Percentiles rank a stretch among this genome's conserved stretches.
These are phyloP conservation scores for Helotiales sp. DNA, from an alignment of 2,329 filamentous ascomycete species.

Conservation along the genomic window DNA sequence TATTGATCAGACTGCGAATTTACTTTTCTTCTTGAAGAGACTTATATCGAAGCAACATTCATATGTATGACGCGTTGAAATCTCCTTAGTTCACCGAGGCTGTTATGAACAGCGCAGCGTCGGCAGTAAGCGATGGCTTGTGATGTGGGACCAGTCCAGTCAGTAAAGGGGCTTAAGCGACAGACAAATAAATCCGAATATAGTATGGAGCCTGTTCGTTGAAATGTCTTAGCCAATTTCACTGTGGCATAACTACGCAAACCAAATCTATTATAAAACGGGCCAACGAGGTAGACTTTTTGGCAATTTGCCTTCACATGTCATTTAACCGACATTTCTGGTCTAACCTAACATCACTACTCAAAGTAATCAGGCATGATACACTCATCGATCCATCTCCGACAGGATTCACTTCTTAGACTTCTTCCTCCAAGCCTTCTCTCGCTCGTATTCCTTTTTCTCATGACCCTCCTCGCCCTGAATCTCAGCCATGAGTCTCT, in stretches of 20 bases:
- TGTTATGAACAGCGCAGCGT: background rate
- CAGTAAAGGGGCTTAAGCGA: background rate
- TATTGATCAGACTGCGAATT: too few relatives aligned
- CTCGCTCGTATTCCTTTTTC: constrained; percentile 85
- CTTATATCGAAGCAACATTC: background rate
- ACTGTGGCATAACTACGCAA: too few relatives aligned
- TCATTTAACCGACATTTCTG: too few relatives aligned
- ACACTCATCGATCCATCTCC: background rate
- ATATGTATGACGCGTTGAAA: constrained; percentile 27
- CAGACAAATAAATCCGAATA: too few relatives aligned
- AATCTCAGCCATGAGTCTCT: constrained; percentile 89
- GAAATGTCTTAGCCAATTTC: too few relatives aligned
- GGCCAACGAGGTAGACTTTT: too few relatives aligned
- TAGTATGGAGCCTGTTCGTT: too few relatives aligned
- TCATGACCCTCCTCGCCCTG: constrained; percentile 91
- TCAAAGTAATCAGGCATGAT: background rate
- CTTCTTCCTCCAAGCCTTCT: constrained; percentile 76
- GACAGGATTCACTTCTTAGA: constrained; percentile 53
- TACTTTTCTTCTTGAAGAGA: too few relatives aligned
- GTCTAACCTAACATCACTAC: background rate
- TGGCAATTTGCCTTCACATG: too few relatives aligned
- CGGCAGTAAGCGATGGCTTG: constrained; percentile 5
- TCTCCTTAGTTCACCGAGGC: constrained; percentile 17
- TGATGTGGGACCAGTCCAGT: background rate
- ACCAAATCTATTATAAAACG: too few relatives aligned